These are phyloP conservation scores for Acanthamoeba lenticulata DNA, from an alignment of 208 protist species.

Conservation along the genomic window DNA sequence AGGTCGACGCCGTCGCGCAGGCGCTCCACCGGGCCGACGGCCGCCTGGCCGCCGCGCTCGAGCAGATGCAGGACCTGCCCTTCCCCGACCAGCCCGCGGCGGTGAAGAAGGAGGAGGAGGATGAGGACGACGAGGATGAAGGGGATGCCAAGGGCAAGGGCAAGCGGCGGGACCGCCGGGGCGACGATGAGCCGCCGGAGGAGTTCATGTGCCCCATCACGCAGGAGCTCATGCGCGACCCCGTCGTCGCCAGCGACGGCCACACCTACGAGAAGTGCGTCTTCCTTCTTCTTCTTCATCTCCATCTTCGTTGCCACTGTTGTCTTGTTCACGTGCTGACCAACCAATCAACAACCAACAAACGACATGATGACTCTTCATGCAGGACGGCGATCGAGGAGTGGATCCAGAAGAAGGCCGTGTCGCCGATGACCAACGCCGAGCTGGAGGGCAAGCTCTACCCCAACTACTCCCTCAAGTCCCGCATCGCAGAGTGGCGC, in stretches of 20 bases:
- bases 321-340: too few species aligned
- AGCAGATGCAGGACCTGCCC: constrained; percentile 16
- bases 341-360: too few species aligned
- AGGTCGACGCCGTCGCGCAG: constrained; percentile 24
- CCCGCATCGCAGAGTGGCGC: constrained; percentile 48
- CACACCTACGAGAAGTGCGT: constrained; percentile 63
- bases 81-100: neutral
- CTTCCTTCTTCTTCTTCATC: neutral
- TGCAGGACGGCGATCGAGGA: neutral
- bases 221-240: constrained; percentile 61
- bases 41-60: neutral
- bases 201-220: constrained; percentile 65
- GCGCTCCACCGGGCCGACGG: neutral
- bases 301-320: too few species aligned
- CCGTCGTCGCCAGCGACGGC: constrained; percentile 64
- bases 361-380: too few species aligned
- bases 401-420: constrained; percentile 61
- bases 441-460: constrained; percentile 39
- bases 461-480: constrained; percentile 65
- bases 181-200: constrained; percentile 13
- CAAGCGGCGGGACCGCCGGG: neutral
- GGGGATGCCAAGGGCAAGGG: constrained; percentile 32
- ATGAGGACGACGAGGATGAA: neutral
- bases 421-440: constrained; percentile 51
- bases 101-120: neutral